phyloP scores from a whole-genome alignment of 768 basidiomycete species.

The Trametes cinnabarina region DNA sequence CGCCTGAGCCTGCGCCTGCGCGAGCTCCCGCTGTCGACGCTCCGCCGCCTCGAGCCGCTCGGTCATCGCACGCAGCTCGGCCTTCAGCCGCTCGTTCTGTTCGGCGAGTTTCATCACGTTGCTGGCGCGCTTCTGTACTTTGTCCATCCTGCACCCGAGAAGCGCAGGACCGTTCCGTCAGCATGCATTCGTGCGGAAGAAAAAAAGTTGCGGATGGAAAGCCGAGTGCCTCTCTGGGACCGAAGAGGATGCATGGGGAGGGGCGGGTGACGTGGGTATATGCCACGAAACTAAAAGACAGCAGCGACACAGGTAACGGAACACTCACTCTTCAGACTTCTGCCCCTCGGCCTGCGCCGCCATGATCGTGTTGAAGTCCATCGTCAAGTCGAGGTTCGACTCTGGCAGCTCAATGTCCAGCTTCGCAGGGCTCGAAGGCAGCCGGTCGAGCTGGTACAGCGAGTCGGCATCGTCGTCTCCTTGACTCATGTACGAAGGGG shows the following conservation, averaged over 20 bases:
- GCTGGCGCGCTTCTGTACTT: slow-evolving; percentile 67
- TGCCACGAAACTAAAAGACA: too few relatives aligned
- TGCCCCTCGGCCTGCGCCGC: slow-evolving; percentile 4
- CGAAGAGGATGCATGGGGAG: background rate
- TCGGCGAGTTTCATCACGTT: slow-evolving; percentile 74
- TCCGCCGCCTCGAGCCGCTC: slow-evolving; percentile 75
- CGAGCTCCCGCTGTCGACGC: slow-evolving; percentile 49
- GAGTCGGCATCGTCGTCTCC: slow-evolving; percentile 8
- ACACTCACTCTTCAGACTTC: slow-evolving; percentile 1
- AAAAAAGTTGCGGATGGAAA: too few relatives aligned
- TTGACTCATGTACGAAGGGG: slow-evolving; percentile 11
- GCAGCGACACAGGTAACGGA: background rate
- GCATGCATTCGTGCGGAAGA: background rate
- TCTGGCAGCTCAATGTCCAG: slow-evolving; percentile 30
- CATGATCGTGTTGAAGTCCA: slow-evolving; percentile 29
- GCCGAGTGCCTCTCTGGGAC: too few relatives aligned
- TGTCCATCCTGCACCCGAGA: slow-evolving; percentile 24
- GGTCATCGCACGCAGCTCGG: slow-evolving; percentile 70
- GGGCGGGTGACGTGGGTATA: background rate
- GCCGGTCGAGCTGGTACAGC: slow-evolving; percentile 10
- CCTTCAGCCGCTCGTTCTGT: slow-evolving; percentile 79
- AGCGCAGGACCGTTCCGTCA: slow-evolving; percentile 1
- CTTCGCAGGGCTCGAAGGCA: slow-evolving; percentile 13
- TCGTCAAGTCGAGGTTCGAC: slow-evolving; percentile 28
- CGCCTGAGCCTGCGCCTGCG: slow-evolving; percentile 29